These are phyloP conservation scores for Laetiporus sulphureus DNA, from an alignment of 1,284 basidiomycete genomes.

Conservation along the genomic window DNA sequence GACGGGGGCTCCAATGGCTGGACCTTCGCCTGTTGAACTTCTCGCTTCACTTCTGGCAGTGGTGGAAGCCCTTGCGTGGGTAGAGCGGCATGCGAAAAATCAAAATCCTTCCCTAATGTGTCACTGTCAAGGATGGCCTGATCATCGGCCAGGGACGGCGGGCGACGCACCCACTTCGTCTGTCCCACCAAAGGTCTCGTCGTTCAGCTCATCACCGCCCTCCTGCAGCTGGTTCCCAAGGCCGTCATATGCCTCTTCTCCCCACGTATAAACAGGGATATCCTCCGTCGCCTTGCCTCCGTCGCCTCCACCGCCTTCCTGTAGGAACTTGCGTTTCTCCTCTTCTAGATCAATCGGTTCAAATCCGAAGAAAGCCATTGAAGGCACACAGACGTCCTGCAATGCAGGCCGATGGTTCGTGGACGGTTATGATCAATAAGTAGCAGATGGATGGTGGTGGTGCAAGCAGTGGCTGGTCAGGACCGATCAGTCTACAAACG, in stretches of 20 bases:
- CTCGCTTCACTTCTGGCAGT: constrained; percentile 11
- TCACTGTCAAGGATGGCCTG: too few relatives aligned
- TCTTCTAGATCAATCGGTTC: constrained; percentile 54
- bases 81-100: constrained; percentile 60
- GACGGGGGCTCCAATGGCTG: constrained; percentile 7
- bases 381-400: constrained; percentile 13
- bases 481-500: too few relatives aligned
- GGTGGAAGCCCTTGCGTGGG: constrained; percentile 24
- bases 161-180: constrained; percentile 58
- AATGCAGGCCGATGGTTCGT: neutral
- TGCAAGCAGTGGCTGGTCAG: too few relatives aligned
- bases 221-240: constrained; percentile 85
- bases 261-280: constrained; percentile 84
- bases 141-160: constrained; percentile 1
- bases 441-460: too few relatives aligned
- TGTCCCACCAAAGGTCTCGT: constrained; percentile 87
- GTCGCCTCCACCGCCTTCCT: constrained; percentile 26
- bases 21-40: neutral
- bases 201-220: constrained; percentile 86
- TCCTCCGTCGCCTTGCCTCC: constrained; percentile 53
- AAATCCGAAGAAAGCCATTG: constrained; percentile 80
- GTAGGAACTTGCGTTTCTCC: constrained; percentile 49
- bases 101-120: constrained; percentile 91
- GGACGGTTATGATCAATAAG: too few relatives aligned
- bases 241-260: constrained; percentile 86